Evolutionary conservation across 371 early-diverging fungal species (phyloP).

Genomic region (Nematocida minor): DNA sequence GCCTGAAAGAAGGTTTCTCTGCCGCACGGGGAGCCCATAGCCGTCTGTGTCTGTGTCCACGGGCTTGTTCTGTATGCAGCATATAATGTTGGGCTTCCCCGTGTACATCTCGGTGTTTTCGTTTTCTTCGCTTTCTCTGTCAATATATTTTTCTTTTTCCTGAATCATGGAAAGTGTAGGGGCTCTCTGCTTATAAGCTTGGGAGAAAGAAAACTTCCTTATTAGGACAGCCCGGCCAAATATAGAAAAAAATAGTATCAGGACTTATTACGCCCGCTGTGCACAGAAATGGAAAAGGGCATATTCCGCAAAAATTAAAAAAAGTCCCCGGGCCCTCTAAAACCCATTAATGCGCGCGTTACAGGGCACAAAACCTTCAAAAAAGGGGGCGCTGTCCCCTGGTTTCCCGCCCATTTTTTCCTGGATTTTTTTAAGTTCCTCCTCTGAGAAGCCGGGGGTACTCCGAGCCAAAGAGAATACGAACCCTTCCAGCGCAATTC

Average conservation of each 20-base stretch:
- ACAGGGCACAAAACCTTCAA: too few relatives aligned
- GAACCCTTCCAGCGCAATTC: not conserved
- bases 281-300: not conserved
- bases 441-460: not conserved
- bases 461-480: not conserved
- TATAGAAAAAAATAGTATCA: not conserved
- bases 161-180: not conserved
- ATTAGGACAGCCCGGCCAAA: not conserved
- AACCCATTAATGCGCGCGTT: too few relatives aligned
- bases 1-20: not conserved
- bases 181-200: not conserved
- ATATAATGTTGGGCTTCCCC: constrained; percentile 8
- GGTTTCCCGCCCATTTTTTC: too few relatives aligned
- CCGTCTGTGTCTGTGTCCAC: not conserved
- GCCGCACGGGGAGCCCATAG: not conserved
- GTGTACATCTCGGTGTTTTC: not conserved
- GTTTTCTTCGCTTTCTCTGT: not conserved
- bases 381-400: too few relatives aligned
- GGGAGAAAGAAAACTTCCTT: not conserved
- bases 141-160: not conserved
- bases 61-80: not conserved
- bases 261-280: not conserved
- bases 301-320: too few relatives aligned
- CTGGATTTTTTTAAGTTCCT: not conserved
- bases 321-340: too few relatives aligned